Conservation (phyloP, 495 filamentous ascomycete species). For the Talaromyces wortmannii region DNA sequence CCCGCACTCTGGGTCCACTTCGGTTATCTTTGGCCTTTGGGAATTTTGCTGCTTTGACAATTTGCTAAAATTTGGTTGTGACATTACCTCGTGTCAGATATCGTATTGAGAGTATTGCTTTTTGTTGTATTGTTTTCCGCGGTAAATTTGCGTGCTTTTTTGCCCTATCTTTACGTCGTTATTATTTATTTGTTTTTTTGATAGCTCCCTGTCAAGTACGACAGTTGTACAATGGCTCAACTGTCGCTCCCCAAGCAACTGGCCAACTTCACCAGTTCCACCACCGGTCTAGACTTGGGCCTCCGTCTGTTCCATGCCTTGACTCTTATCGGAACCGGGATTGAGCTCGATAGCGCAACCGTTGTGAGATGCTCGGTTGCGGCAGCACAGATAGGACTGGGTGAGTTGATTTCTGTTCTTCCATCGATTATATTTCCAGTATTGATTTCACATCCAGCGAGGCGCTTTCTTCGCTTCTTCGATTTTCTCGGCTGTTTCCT, state of each 20-base stretch:
- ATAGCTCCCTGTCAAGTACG: not conserved
- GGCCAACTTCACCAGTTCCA: constrained; percentile 11
- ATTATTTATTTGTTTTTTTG: not conserved
- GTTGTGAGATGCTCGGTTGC: constrained; percentile 9
- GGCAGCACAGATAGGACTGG: constrained; percentile 9
- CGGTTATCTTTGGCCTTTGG: not conserved
- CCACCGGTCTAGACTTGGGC: constrained; percentile 10
- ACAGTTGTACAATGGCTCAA: constrained; percentile 5
- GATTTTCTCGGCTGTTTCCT: constrained; percentile 8
- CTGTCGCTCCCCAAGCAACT: constrained; percentile 8
- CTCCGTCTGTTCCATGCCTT: constrained; percentile 9
- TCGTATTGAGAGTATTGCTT: not conserved
- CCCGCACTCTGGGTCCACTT: not conserved
- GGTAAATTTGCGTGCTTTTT: too few species aligned
- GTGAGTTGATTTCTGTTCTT: constrained; percentile 4
- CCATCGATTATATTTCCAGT: not conserved
- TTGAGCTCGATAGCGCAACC: not conserved
- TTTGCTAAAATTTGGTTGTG: not conserved
- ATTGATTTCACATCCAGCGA: constrained; percentile 2
- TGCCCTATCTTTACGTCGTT: too few species aligned
- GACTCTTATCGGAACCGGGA: constrained; percentile 3
- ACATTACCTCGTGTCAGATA: not conserved
- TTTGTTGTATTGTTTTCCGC: not conserved
- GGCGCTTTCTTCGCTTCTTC: constrained; percentile 12
- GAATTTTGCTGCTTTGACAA: not conserved